Evolutionary conservation across 148 eudicot species (phyloP).

Genomic region (Tetragonia tetragonoides): DNA sequence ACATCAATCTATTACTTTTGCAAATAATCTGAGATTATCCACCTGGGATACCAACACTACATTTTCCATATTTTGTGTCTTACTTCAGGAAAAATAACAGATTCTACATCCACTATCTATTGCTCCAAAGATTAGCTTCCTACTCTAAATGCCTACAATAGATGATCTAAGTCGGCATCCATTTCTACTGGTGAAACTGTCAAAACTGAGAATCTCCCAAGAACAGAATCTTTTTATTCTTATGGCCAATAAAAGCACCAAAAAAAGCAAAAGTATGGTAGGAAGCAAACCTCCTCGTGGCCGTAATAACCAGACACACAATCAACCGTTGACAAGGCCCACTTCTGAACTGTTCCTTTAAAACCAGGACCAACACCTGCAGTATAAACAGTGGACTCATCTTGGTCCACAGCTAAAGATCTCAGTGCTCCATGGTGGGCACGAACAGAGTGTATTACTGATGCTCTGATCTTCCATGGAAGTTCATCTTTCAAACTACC

Average conservation of each 20-base stretch:
- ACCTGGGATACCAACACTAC: background rate
- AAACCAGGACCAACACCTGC: slow-evolving; percentile 96
- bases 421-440: slow-evolving; percentile 94
- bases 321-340: slow-evolving; percentile 73
- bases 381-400: slow-evolving; percentile 82
- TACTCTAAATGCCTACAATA: slow-evolving; percentile 4
- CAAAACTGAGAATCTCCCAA: background rate
- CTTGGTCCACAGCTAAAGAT: slow-evolving; percentile 71
- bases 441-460: slow-evolving; percentile 77
- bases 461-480: slow-evolving; percentile 97
- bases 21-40: background rate
- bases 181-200: background rate
- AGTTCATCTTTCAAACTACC: slow-evolving; percentile 79
- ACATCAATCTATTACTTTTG: background rate
- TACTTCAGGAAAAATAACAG: background rate
- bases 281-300: slow-evolving; percentile 84
- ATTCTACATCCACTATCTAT: slow-evolving; percentile 1
- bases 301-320: slow-evolving; percentile 82
- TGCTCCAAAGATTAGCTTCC: background rate
- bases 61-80: background rate
- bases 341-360: slow-evolving; percentile 92
- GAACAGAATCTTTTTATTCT: background rate
- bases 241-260: slow-evolving; percentile 4
- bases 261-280: slow-evolving; percentile 2
- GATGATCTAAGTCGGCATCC: background rate